Evolutionary conservation across 1,139 yeast genomes (phyloP), one percentile per base, ranked within the genome.

Genomic region (Hyphopichia wangnamkhiaoensis): DNA sequence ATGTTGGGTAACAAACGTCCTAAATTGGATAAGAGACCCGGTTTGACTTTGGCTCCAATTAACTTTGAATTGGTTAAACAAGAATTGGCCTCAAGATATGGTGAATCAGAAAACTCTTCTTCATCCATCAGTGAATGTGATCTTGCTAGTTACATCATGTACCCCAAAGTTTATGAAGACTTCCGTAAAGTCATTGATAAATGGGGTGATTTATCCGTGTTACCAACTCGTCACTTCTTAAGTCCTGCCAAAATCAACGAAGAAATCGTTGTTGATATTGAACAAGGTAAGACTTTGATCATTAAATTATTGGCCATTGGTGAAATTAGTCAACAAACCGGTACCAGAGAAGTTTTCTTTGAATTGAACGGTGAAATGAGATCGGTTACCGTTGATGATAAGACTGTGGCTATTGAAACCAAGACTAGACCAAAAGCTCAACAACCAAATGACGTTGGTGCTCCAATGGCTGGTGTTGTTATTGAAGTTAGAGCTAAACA

Each of bases 391-490:
- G 85, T 93, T 47, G 90, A 84, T 49, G 98, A 93, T 70, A 87
- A 84, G 65, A 80, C 81, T 31, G 90, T 90, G 39, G 82, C 91
- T 37, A 81, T 91, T 43, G 97, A 89, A 66, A 79, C 88, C 35
- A 79, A 86, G 48, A 73, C 94, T 23, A 85, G 97, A 63, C 86
- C 91, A 52, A 94, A 93, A 79, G 98, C 98, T 35, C 87, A 84
- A 51, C 86, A 88, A 63, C 90, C 95, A 44, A 86, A 84, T 58
- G 97, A 94, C 53, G 84, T 94, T 48, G 98, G 98, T 53, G 96
- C 98, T 4, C 99, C 98, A 66, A 93, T 93, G 98, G 95, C 98
- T 25, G 99, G 99, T 72, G 98, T 93, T 46, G 90, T 93, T 43
- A 89, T 93, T 52, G 98, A 94, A 68, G 84, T 93, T 42, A 88